Evolutionary conservation across 2,329 filamentous ascomycete species (phyloP), one percentile per base, ranked within the genome.

Genomic region (Stagonosporopsis chrysanthemi): DNA sequence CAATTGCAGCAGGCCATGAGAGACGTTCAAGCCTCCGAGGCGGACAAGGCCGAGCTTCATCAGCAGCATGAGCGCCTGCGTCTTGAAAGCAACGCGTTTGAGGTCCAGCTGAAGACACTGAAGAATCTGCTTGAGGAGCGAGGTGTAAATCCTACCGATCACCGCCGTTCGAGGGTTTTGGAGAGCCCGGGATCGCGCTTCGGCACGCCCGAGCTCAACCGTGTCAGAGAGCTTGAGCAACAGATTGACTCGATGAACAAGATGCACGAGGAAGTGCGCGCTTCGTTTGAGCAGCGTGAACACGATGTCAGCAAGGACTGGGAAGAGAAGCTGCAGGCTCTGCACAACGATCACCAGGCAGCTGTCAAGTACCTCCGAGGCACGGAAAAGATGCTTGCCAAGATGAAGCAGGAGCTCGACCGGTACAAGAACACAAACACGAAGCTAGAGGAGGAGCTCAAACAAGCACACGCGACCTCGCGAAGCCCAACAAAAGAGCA

Each of bases 321-420:
- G 79, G 90, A 93, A 61, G 93, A 97, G 75, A 97, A 97, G 77
- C 84, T 99, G 49, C 86, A 91, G 57, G 93, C 97, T 73, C 86
- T 99, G 29, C 93, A 98, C 78, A 96, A 93, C 73, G 95, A 99
- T 75, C 97, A 99, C 75, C 92, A 97, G 77, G 97, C 95, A 39
- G 94, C 95, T 15, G 93, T 98, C 46, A 95, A 97, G 77, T 99
- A 99, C 72, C 91, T 99, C 66, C 96, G 97, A 78, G 95, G 95
- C 56, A 98, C 95, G 1, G 95, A 99, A 78, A 98, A 97, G 84
- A 97, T 99, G 92, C 86, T 99, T 45, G 93, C 95, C 78, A 94
- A 96, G 77, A 94, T 99, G 84, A 98, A 98, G 81, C 92, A 97
- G 70, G 95, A 99, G 78, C 83, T 99, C n/a, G 84, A 90, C 52